A percentile compares a stretch with the other conserved stretches of the same genome.
Evolutionary conservation across 2,329 filamentous ascomycete genomes (phyloP).

Genomic region (Exophiala alcalophila): DNA sequence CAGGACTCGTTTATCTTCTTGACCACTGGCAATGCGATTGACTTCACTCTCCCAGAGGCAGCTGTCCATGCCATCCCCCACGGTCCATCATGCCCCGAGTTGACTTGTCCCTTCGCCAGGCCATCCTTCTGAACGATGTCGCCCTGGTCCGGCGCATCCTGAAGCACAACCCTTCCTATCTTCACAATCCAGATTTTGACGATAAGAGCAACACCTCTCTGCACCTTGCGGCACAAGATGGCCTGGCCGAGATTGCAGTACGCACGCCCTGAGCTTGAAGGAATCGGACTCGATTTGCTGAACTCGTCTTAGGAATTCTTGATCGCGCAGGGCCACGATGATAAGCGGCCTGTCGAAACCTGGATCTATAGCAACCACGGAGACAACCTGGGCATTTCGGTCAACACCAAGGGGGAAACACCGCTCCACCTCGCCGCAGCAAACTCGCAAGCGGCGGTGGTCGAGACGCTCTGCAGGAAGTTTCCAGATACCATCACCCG

Average conservation of each 20-base stretch:
- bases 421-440: conserved; percentile 74
- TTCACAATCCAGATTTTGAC: conserved; percentile 76
- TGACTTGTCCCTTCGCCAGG: conserved; percentile 52
- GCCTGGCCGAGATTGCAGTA: conserved; percentile 64
- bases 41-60: not conserved
- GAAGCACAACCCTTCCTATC: conserved; percentile 64
- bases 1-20: too few species aligned
- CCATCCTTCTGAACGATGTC: conserved; percentile 72
- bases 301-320: conserved; percentile 55
- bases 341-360: conserved; percentile 32
- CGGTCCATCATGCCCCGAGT: conserved; percentile 16
- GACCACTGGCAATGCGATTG: too few species aligned
- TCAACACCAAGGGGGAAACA: conserved; percentile 77
- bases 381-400: conserved; percentile 55
- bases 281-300: conserved; percentile 2
- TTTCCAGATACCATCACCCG: conserved; percentile 63
- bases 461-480: conserved; percentile 65
- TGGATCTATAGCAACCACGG: conserved; percentile 32
- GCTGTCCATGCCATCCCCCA: not conserved
- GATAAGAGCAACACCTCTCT: conserved; percentile 78
- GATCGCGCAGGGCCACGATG: conserved; percentile 72
- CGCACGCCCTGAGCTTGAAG: conserved; percentile 18
- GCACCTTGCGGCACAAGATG: conserved; percentile 73
- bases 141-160: conserved; percentile 75
- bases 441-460: conserved; percentile 68